Conservation (phyloP, 768 basidiomycete genomes). For the Calocybe indica region DNA sequence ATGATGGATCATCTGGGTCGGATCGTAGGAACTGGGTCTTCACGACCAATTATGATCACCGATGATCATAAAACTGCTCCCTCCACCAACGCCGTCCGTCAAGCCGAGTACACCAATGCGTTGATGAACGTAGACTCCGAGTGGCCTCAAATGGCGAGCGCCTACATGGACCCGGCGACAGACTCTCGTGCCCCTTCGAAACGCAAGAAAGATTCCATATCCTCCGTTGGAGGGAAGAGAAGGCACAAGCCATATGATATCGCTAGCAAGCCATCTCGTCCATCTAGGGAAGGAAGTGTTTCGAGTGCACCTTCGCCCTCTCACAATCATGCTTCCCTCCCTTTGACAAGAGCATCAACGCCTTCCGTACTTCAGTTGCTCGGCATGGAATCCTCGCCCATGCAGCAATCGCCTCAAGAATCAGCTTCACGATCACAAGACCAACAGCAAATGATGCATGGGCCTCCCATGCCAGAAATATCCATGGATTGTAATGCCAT, state of each 20-base stretch:
- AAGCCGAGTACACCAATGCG: conserved; percentile 24
- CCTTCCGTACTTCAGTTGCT: conserved; percentile 20
- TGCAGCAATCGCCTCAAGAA: conserved; percentile 20
- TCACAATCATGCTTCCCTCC: conserved; percentile 36
- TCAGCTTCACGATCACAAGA: no score
- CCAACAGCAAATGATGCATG: no score
- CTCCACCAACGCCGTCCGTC: conserved; percentile 21
- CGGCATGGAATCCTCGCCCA: conserved; percentile 18
- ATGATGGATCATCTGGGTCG: conserved; percentile 78
- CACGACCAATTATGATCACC: conserved; percentile 95
- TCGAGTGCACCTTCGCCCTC: conserved; percentile 44
- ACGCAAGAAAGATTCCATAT: conserved; percentile 39
- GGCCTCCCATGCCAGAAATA: no score
- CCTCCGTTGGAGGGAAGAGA: conserved; percentile 30
- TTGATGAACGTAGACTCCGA: conserved; percentile 36
- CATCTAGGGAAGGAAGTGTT: conserved; percentile 50
- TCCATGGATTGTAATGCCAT: no score
- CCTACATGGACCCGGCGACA: conserved; percentile 20
- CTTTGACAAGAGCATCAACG: conserved; percentile 40
- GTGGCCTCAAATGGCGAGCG: conserved; percentile 37
- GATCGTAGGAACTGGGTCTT: conserved; percentile 74
- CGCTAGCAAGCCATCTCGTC: conserved; percentile 35
- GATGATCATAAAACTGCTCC: conserved; percentile 92
- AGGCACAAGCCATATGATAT: conserved; percentile 71
- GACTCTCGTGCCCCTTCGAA: conserved; percentile 40